Evolutionary conservation across 345 rosid species (phyloP), one percentile per base, ranked within the genome.

Genomic region (Lepidium sativum): DNA sequence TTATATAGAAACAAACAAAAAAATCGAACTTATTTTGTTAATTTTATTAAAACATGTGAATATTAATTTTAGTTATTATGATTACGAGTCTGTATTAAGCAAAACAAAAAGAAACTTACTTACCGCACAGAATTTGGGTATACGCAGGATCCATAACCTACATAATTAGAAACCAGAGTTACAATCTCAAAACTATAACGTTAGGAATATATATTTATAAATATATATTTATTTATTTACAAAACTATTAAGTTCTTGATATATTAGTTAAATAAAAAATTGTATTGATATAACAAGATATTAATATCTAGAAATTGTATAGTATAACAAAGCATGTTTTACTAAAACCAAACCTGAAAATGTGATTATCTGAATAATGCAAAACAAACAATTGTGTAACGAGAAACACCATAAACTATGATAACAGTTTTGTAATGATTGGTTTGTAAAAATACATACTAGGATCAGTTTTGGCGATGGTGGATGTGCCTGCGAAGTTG

Each of bases 91-190:
- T 37, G 16, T 25, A 37, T 15, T 8, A 45, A 48, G 34, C 42
- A 68, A 16, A 43, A 59, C 2, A 20, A 49, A 49, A 58, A 59
- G 21, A 42, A 40, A 31, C 23, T 31, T 21, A 23, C 60, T 50
- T 78, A 88, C 96, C 96, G 79, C 21, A 65, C 25, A 57, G 90
- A 86, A 62, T 81, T 74, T 54, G 96, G 96, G 61, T 84, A 88
- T 44, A 84, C 80, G 51, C 96, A 88, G 59, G 96, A 88, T 78
- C 92, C 96, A 71, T 85, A 86, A 64, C 96, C 96, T 88, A 38
- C 55, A 72, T 66, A 47, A 72, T 6, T 70, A 38, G 13, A 23
- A 17, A 38, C 56, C 15, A 3, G 32, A 47, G 16, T 41, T 14
- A 29, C 13, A 47, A 49, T 57, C 44, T 8, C 17, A 55, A 25